Evolutionary conservation across 2,329 filamentous ascomycete species (phyloP).

Genomic region (Escovopsis sp.): DNA sequence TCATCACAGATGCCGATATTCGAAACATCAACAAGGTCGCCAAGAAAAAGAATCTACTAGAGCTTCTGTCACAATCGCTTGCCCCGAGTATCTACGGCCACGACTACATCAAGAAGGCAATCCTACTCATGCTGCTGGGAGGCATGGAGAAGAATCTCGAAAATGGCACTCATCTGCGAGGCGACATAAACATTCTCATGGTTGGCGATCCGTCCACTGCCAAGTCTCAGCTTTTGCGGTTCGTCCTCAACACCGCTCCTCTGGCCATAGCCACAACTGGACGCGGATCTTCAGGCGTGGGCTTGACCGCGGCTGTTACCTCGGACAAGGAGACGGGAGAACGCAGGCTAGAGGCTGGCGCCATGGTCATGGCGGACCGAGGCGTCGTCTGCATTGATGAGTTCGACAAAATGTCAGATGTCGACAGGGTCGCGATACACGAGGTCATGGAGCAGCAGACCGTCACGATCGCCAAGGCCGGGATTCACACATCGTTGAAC

Average conservation of each 20-base stretch:
- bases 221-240: constrained; percentile 94
- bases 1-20: constrained; percentile 92
- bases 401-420: constrained; percentile 99
- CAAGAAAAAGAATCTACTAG: constrained; percentile 88
- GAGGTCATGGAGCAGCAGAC: constrained; percentile 99
- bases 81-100: constrained; percentile 96
- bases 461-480: constrained; percentile 95
- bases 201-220: constrained; percentile 96
- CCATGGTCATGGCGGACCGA: constrained; percentile 94
- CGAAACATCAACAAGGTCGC: constrained; percentile 96
- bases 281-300: constrained; percentile 90
- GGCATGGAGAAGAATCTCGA: constrained; percentile 98
- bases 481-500: constrained; percentile 94
- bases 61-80: constrained; percentile 82
- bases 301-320: constrained; percentile 92
- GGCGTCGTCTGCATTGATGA: constrained; percentile 98
- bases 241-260: constrained; percentile 92
- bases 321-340: constrained; percentile 96
- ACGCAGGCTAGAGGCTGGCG: constrained; percentile 84
- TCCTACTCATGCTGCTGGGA: constrained; percentile 84
- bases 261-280: constrained; percentile 94
- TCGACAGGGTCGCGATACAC: constrained; percentile 95
- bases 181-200: constrained; percentile 99
- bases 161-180: constrained; percentile 92
- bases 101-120: constrained; percentile 95